phyloP scores from a whole-genome alignment of 352 stramenopile species.

The Globisporangium orthogonon region DNA sequence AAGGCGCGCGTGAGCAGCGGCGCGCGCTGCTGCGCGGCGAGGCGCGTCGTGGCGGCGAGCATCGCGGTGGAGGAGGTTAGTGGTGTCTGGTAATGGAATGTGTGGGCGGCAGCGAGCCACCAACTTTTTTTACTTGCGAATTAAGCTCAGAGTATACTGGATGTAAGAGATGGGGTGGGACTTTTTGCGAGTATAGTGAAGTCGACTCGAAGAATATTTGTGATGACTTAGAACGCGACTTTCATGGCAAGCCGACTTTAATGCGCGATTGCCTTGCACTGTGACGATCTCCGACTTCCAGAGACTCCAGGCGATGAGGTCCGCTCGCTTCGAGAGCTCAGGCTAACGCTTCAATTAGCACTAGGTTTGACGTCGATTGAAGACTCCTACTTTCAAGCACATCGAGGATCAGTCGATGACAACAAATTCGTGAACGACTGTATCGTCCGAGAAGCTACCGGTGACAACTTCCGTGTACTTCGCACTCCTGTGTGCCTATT shows the following conservation, averaged over 20 bases:
- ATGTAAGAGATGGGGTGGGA: neutral
- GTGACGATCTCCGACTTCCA: too few species aligned
- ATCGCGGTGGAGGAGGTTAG: neutral
- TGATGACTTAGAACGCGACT: too few species aligned
- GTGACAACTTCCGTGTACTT: neutral
- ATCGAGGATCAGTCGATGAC: too few species aligned
- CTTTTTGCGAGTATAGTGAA: neutral
- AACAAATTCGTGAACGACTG: too few species aligned
- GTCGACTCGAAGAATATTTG: too few species aligned
- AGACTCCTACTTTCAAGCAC: too few species aligned
- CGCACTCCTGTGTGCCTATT: neutral
- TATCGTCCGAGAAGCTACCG: neutral
- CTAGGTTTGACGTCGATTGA: too few species aligned
- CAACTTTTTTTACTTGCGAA: neutral
- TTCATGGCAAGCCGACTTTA: too few species aligned
- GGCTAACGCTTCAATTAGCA: too few species aligned
- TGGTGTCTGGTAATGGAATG: neutral
- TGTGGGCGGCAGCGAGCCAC: neutral
- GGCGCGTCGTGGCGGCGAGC: conserved; percentile 8
- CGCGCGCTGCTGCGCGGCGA: conserved; percentile 14
- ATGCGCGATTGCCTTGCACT: too few species aligned
- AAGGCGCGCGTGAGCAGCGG: conserved; percentile 48
- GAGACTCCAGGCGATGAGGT: too few species aligned
- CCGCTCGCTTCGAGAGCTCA: too few species aligned
- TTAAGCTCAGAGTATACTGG: neutral